These are phyloP conservation scores for Penicillium paneum DNA, from an alignment of 2,329 filamentous ascomycete genomes.

Conservation along the genomic window DNA sequence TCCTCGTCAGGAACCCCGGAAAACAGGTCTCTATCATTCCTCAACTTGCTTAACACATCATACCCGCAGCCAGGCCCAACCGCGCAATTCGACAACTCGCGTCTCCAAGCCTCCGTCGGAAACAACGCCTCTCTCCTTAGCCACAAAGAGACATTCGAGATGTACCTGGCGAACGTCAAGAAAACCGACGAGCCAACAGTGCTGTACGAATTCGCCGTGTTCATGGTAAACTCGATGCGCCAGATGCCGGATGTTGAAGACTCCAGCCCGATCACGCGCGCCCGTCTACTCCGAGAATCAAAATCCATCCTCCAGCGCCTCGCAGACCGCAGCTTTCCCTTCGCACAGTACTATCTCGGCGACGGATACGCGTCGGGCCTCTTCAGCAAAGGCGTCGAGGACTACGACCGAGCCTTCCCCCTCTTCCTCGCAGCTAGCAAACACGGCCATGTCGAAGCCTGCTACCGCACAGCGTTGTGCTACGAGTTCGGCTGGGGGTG, in stretches of 20 bases:
- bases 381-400: slow-evolving; percentile 90
- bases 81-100: slow-evolving; percentile 71
- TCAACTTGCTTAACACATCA: slow-evolving; percentile 63
- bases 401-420: slow-evolving; percentile 86
- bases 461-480: slow-evolving; percentile 86
- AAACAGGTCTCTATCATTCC: slow-evolving; percentile 56
- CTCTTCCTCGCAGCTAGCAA: slow-evolving; percentile 92
- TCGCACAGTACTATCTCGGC: slow-evolving; percentile 95
- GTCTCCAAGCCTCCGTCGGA: slow-evolving; percentile 74
- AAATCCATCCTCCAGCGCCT: slow-evolving; percentile 83
- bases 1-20: slow-evolving; percentile 58
- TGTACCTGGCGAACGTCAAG: slow-evolving; percentile 96
- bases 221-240: slow-evolving; percentile 84
- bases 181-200: slow-evolving; percentile 89
- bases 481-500: slow-evolving; percentile 99
- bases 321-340: slow-evolving; percentile 84
- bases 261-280: slow-evolving; percentile 48
- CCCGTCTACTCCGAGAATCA: slow-evolving; percentile 77
- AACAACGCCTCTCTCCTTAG: slow-evolving; percentile 88
- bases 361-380: slow-evolving; percentile 92
- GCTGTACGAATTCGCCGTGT: slow-evolving; percentile 94
- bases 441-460: slow-evolving; percentile 94
- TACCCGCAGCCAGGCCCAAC: slow-evolving; percentile 76
- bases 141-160: slow-evolving; percentile 89
- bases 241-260: slow-evolving; percentile 59